These are phyloP conservation scores for Grifola frondosa DNA, from an alignment of 1,284 basidiomycete species.

Conservation along the genomic window DNA sequence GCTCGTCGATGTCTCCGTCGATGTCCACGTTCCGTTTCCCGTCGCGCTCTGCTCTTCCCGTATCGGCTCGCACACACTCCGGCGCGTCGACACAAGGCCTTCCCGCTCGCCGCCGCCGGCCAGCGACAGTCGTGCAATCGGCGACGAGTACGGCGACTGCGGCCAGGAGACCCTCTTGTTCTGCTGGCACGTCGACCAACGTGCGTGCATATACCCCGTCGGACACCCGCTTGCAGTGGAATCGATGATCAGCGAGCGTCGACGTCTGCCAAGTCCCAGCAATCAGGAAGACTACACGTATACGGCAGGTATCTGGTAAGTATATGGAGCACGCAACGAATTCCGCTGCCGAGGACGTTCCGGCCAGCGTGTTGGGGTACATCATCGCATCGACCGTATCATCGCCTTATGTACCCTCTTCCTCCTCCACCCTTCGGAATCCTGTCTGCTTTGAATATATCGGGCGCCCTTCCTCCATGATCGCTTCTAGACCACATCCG, in stretches of 20 bases:
- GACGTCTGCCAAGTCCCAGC: too few relatives aligned
- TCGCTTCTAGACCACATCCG: slow-evolving; percentile 15
- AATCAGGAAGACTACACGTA: too few relatives aligned
- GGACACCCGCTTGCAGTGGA: slow-evolving; percentile 1
- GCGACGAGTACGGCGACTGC: slow-evolving; percentile 18
- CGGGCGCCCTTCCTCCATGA: slow-evolving; percentile 15
- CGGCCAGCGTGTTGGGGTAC: not conserved
- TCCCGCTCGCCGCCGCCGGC: slow-evolving; percentile 11
- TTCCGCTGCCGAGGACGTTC: slow-evolving; percentile 3
- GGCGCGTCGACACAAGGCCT: slow-evolving; percentile 1
- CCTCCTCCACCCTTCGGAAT: slow-evolving; percentile 4
- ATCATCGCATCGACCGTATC: slow-evolving; percentile 3
- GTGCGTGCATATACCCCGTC: slow-evolving; percentile 31
- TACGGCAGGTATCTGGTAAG: too few relatives aligned
- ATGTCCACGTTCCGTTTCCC: slow-evolving; percentile 9
- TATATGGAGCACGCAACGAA: too few relatives aligned
- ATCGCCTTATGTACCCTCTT: slow-evolving; percentile 20
- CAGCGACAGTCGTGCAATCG: slow-evolving; percentile 25
- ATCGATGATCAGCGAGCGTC: not conserved
- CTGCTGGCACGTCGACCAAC: slow-evolving; percentile 28
- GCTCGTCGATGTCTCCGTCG: not conserved
- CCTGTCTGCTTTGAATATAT: slow-evolving; percentile 23
- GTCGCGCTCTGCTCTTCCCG: slow-evolving; percentile 39
- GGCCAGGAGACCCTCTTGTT: slow-evolving; percentile 14
- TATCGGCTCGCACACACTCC: slow-evolving; percentile 47